Base-by-base conservation (phyloP, 2,329 filamentous ascomycete species). In the Fusarium torulosum region DNA sequence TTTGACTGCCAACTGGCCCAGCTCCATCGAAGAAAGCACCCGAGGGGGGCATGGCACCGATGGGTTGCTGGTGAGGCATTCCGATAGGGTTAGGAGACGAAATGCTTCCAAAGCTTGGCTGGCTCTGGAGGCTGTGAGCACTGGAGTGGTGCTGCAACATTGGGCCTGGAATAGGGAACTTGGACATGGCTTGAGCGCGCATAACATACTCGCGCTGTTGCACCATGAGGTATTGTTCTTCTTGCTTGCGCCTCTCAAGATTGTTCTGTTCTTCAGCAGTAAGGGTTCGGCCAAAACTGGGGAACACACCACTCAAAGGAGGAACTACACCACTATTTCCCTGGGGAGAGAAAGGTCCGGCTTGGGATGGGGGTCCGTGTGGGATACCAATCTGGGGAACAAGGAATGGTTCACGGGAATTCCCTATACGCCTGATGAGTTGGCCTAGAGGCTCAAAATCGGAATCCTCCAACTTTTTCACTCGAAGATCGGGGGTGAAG, bases 241-340 rank as follows among this genome's bases (percentile, higher is more conserved):
- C 96, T 78, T 99, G 96, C 82, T 99, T 99, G 52, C 96, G 87
- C 53, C 96, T 88, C 81, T 99, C 96, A 3, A 99, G 83, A 38
- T 97, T 97, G 80, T 99, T 99, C 77, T 99, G 96, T 79, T 99
- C 96, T 75, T 98, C 95, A 0, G 96, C 96, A 10, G 96, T 99
- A 71, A 99, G 83, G 1, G 96, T 99, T 9, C 96, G 94, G 7
- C 96, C 96, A 77, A 98, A 99, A 76, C 93, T 97, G 1, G 96
- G 96, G 78, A 99, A 98, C 51, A 94, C 94, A 54, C 90, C 93
- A 8, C 95, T 93, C 73, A 99, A 93, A 7, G 96, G 96, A 58
- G 96, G 96, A 56, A 95, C 89, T 37, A 92, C 90, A 44, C 88
- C 86, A 20, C 88, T 88, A 25, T 84, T 78, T 25, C 82, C 80